These are phyloP conservation scores for Wickerhamomyces silvicola DNA, from an alignment of 805 yeast species.

Conservation along the genomic window DNA sequence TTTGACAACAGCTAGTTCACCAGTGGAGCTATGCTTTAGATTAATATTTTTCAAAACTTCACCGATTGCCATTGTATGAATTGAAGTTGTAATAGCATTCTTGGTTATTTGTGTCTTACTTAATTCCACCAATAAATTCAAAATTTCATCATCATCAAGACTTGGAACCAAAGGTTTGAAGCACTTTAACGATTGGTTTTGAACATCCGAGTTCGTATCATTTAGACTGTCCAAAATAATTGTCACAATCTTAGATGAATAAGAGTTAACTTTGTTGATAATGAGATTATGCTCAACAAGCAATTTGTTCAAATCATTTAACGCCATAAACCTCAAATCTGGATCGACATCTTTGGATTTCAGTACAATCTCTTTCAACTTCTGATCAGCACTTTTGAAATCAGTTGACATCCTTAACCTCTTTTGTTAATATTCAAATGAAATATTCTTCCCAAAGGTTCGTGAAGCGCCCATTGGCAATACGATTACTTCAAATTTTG, in stretches of 20 bases:
- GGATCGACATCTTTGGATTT: constrained; percentile 65
- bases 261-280: constrained; percentile 21
- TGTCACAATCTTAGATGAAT: constrained; percentile 31
- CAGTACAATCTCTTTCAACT: constrained; percentile 25
- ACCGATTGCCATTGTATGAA: constrained; percentile 22
- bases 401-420: constrained; percentile 16
- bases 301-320: constrained; percentile 58
- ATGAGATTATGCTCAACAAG: constrained; percentile 24
- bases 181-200: constrained; percentile 64
- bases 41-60: constrained; percentile 21
- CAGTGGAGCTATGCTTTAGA: constrained; percentile 17
- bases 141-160: constrained; percentile 19
- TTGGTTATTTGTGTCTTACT: constrained; percentile 14
- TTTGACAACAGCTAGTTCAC: constrained; percentile 26
- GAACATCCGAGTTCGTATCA: constrained; percentile 67
- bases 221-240: constrained; percentile 38
- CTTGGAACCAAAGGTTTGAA: constrained; percentile 32
- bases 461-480: too few relatives aligned
- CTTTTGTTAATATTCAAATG: background rate
- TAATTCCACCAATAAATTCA: constrained; percentile 14
- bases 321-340: constrained; percentile 79
- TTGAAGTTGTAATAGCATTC: constrained; percentile 22
- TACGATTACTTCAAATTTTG: too few relatives aligned
- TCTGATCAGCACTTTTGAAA: constrained; percentile 24
- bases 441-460: too few relatives aligned